A percentile compares a stretch with the other conserved stretches of the same genome.
phyloP scores from a whole-genome alignment of 2,329 filamentous ascomycete genomes.

The Epicoccum nigrum region DNA sequence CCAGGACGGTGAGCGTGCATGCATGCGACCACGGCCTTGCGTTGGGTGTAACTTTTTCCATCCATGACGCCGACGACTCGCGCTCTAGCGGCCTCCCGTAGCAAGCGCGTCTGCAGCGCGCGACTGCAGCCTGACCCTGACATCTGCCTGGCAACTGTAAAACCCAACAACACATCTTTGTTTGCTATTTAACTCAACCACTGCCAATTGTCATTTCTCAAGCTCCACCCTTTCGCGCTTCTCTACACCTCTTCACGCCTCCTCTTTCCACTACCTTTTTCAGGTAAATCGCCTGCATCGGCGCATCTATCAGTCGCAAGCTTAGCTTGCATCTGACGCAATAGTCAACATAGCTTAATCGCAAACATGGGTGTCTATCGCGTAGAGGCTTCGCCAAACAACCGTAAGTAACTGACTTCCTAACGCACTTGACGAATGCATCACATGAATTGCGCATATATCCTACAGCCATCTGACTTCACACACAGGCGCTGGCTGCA shows the following conservation, averaged over 20 bases:
- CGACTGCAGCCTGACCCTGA: conserved; percentile 16
- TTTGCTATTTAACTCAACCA: conserved; percentile 1
- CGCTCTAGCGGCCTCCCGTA: conserved; percentile 13
- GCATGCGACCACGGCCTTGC: conserved; percentile 19
- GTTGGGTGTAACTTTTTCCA: conserved; percentile 35
- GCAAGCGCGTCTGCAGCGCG: conserved; percentile 9
- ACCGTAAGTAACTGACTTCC: conserved; percentile 53
- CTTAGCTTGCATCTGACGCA: conserved; percentile 7
- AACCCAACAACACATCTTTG: conserved; percentile 1
- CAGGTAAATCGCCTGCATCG: neutral
- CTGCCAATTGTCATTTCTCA: neutral
- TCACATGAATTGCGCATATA: neutral
- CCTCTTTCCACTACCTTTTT: neutral
- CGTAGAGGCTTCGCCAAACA: conserved; percentile 52
- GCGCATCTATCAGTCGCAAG: neutral
- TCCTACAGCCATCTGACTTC: neutral
- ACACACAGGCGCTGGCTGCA: conserved; percentile 60
- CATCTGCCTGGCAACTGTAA: conserved; percentile 9
- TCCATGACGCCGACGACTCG: conserved; percentile 31
- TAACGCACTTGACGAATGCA: neutral
- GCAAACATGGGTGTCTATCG: conserved; percentile 36
- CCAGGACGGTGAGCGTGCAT: conserved; percentile 22
- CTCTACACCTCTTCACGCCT: too few species aligned
- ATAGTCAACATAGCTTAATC: conserved; percentile 1
- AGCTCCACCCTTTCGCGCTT: neutral